These are phyloP conservation scores for Stephania cephalantha DNA, from an alignment of 164 flowering plant genomes.

Conservation along the genomic window DNA sequence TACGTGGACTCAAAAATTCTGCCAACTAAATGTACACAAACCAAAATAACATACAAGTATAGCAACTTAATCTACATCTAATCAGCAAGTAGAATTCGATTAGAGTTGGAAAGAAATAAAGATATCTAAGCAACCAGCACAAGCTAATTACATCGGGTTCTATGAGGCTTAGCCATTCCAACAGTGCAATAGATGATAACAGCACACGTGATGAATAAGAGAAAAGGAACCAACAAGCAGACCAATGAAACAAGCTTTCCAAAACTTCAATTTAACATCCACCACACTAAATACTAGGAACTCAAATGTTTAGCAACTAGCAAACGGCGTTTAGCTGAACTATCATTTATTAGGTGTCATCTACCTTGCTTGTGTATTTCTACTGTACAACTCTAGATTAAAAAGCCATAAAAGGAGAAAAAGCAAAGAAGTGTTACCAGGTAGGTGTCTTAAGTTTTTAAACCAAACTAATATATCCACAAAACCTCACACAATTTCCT, in stretches of 20 bases:
- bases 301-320: not conserved
- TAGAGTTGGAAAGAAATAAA: not conserved
- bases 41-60: not conserved
- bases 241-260: not conserved
- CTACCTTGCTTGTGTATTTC: too few relatives aligned
- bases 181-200: not conserved
- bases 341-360: not conserved
- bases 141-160: not conserved
- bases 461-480: too few relatives aligned
- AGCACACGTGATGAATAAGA: not conserved
- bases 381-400: too few relatives aligned
- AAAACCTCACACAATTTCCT: too few relatives aligned
- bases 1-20: slow-evolving; percentile 1
- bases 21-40: not conserved
- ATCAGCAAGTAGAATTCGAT: not conserved
- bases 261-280: not conserved
- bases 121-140: not conserved
- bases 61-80: not conserved
- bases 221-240: not conserved
- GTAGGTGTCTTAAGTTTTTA: too few relatives aligned
- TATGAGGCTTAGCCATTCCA: not conserved
- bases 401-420: not conserved
- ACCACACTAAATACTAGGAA: not conserved
- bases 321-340: not conserved
- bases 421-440: too few relatives aligned